These are phyloP conservation scores for Pseudozyma thailandica DNA, from an alignment of 1,284 basidiomycete species.

Conservation along the genomic window DNA sequence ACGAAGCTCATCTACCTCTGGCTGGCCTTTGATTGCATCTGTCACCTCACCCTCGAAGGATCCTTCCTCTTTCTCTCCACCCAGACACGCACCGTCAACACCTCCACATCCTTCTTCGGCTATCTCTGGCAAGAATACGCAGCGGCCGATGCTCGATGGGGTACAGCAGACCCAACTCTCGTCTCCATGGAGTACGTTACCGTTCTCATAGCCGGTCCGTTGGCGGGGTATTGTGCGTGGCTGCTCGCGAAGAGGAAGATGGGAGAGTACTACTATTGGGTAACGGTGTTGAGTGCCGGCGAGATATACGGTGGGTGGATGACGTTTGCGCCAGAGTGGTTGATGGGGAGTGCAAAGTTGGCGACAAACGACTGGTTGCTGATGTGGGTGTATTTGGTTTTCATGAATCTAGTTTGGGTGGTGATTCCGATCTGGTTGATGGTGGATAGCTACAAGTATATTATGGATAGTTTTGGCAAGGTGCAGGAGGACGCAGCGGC, in stretches of 20 bases:
- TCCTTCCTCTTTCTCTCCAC: slow-evolving; percentile 59
- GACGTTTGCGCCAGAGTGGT: slow-evolving; percentile 65
- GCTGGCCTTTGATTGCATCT: slow-evolving; percentile 63
- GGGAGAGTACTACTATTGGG: slow-evolving; percentile 58
- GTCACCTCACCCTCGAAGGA: slow-evolving; percentile 59
- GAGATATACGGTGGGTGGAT: slow-evolving; percentile 64
- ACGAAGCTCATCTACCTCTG: slow-evolving; percentile 50
- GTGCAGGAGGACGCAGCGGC: not conserved
- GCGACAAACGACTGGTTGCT: slow-evolving; percentile 30
- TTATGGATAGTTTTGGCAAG: slow-evolving; percentile 9
- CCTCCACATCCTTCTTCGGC: slow-evolving; percentile 52
- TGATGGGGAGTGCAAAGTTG: slow-evolving; percentile 28
- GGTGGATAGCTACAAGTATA: slow-evolving; percentile 30
- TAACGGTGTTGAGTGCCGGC: slow-evolving; percentile 50
- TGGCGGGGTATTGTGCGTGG: slow-evolving; percentile 58
- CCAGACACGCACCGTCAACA: slow-evolving; percentile 47
- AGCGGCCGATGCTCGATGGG: slow-evolving; percentile 60
- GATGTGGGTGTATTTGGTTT: slow-evolving; percentile 45
- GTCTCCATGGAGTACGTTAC: slow-evolving; percentile 61
- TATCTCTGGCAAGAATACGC: slow-evolving; percentile 63
- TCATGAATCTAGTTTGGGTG: slow-evolving; percentile 51
- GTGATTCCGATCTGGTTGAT: slow-evolving; percentile 41
- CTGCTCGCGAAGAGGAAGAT: slow-evolving; percentile 37
- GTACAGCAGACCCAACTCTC: slow-evolving; percentile 49
- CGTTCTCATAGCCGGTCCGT: slow-evolving; percentile 54